A percentile compares a stretch with the other conserved stretches of the same genome.
These are phyloP conservation scores for Nicotiana tomentosiformis DNA, from an alignment of 257 asterid species.

Conservation along the genomic window DNA sequence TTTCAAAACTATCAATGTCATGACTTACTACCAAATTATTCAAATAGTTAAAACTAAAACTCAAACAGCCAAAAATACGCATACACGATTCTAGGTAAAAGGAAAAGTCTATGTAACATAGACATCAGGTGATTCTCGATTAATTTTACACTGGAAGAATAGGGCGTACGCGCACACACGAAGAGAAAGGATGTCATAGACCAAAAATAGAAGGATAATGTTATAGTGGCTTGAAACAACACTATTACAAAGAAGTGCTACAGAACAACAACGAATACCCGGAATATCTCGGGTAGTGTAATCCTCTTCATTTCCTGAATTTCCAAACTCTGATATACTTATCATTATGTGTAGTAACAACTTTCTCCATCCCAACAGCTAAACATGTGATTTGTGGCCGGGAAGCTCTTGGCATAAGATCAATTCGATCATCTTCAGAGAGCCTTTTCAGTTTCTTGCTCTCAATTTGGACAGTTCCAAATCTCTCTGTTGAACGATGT, in stretches of 20 bases:
- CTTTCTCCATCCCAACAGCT: constrained; percentile 94
- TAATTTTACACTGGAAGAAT: too few species aligned
- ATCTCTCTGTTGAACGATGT: constrained; percentile 21
- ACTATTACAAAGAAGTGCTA: background rate
- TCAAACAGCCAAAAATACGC: background rate
- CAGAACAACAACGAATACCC: background rate
- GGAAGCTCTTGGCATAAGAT: constrained; percentile 44
- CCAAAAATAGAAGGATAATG: background rate
- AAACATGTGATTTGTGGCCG: constrained; percentile 67
- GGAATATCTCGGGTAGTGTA: background rate
- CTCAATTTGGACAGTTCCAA: constrained; percentile 23
- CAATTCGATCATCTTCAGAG: constrained; percentile 49
- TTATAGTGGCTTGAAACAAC: background rate
- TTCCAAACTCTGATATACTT: constrained; percentile 64
- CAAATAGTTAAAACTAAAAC: background rate
- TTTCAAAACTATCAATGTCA: too few species aligned
- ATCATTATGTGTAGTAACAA: constrained; percentile 65
- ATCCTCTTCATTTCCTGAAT: constrained; percentile 8
- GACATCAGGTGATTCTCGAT: too few species aligned
- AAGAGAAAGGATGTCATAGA: background rate
- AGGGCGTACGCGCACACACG: too few species aligned
- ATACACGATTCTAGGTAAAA: background rate
- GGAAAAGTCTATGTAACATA: background rate
- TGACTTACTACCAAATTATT: background rate
- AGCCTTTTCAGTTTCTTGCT: constrained; percentile 46